A percentile compares a stretch with the other conserved stretches of the same genome.
These are phyloP conservation scores for Hymenoscyphus occultus DNA, from an alignment of 2,329 filamentous ascomycete species.

Conservation along the genomic window DNA sequence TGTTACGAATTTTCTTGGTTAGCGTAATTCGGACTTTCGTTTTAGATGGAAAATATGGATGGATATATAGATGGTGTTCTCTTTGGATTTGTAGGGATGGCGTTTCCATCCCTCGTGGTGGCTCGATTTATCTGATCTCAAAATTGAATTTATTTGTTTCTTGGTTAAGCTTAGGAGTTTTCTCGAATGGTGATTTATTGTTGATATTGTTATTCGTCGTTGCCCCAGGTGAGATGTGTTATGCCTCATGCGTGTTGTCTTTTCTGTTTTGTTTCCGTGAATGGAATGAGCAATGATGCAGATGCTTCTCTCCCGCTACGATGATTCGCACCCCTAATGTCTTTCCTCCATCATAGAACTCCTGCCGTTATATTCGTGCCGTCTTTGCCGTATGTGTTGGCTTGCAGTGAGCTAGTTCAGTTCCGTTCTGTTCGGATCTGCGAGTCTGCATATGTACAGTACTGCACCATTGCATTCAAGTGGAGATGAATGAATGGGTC, in stretches of 20 bases:
- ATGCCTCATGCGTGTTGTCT: too few relatives aligned
- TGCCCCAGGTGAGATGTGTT: too few relatives aligned
- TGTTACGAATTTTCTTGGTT: conserved; percentile 13
- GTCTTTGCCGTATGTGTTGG: background rate
- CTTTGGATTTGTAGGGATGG: background rate
- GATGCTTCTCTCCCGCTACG: too few relatives aligned
- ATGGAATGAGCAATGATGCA: too few relatives aligned
- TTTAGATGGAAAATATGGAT: background rate
- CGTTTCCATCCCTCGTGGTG: conserved; percentile 9
- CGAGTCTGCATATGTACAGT: background rate
- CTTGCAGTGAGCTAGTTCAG: background rate
- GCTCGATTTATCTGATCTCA: background rate
- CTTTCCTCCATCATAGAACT: background rate
- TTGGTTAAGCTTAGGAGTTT: background rate
- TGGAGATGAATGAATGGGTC: background rate
- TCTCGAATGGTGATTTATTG: background rate
- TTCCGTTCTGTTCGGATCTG: background rate
- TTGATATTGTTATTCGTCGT: too few relatives aligned
- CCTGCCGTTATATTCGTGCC: background rate
- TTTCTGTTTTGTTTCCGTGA: too few relatives aligned
- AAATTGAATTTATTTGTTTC: background rate
- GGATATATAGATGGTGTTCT: background rate
- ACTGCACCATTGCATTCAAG: background rate
- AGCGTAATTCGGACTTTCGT: background rate
- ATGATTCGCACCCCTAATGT: too few relatives aligned